phyloP scores from a whole-genome alignment of 148 eudicot genomes.

The Heliosperma pusillum region DNA sequence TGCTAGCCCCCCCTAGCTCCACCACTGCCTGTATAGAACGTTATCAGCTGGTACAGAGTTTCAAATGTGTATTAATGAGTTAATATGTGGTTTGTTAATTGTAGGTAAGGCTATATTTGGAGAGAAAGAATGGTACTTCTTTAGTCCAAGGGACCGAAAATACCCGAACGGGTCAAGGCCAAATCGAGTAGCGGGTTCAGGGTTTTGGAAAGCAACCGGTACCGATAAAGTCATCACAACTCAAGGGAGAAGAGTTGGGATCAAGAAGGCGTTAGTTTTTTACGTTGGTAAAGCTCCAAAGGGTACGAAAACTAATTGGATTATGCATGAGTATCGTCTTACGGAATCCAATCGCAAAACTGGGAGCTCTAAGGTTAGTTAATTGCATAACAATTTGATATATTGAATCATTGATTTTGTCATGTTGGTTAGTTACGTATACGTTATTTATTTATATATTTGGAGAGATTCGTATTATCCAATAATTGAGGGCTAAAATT shows the following conservation, averaged over 20 bases:
- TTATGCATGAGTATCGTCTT: constrained; percentile 78
- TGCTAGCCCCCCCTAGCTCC: no score
- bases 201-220: constrained; percentile 87
- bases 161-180: constrained; percentile 83
- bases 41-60: no score
- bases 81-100: not conserved
- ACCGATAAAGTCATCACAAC: constrained; percentile 59
- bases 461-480: no score
- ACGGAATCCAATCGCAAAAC: constrained; percentile 38
- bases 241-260: constrained; percentile 53
- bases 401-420: no score
- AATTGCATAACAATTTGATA: no score
- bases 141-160: constrained; percentile 70
- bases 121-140: constrained; percentile 83
- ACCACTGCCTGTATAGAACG: no score
- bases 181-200: constrained; percentile 66
- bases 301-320: constrained; percentile 83
- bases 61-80: no score
- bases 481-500: no score
- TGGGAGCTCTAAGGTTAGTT: constrained; percentile 51
- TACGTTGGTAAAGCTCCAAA: constrained; percentile 73
- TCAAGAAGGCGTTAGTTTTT: constrained; percentile 75
- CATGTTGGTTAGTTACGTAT: no score
- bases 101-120: constrained; percentile 66
- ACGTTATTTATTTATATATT: no score